These are phyloP conservation scores for Tympanopsis confertula DNA, from an alignment of 2,329 filamentous ascomycete species.

Conservation along the genomic window DNA sequence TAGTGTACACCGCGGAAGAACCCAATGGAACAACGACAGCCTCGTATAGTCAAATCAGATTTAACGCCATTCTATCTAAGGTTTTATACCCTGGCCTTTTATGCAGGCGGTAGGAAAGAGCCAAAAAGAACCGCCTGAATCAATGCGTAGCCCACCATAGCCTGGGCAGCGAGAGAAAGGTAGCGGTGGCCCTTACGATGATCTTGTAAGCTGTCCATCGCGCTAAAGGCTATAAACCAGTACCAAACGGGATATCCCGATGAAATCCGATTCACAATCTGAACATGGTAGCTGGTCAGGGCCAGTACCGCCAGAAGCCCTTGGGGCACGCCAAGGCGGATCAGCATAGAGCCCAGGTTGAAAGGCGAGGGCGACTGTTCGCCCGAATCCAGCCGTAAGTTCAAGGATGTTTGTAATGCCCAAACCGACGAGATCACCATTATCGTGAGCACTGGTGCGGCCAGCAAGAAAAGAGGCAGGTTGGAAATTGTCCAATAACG, in stretches of 20 bases:
- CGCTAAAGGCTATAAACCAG: constrained; percentile 32
- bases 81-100: too few species aligned
- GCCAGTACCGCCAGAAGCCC: constrained; percentile 38
- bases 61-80: too few species aligned
- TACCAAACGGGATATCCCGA: constrained; percentile 56
- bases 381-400: too few species aligned
- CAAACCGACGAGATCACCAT: constrained; percentile 30
- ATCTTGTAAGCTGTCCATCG: constrained; percentile 5
- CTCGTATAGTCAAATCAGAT: too few species aligned
- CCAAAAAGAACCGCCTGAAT: constrained; percentile 49
- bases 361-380: constrained; percentile 11
- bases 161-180: constrained; percentile 19
- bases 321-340: constrained; percentile 40
- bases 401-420: neutral
- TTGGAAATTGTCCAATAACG: constrained; percentile 53
- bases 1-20: too few species aligned
- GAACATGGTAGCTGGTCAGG: constrained; percentile 49
- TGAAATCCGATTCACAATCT: constrained; percentile 50
- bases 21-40: too few species aligned
- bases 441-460: constrained; percentile 38
- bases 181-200: neutral
- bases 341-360: neutral
- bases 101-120: constrained; percentile 52
- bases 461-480: constrained; percentile 46
- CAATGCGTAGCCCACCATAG: constrained; percentile 42